phyloP scores from a whole-genome alignment of 2,329 filamentous ascomycete genomes.

The Neocucurbitaria cava region DNA sequence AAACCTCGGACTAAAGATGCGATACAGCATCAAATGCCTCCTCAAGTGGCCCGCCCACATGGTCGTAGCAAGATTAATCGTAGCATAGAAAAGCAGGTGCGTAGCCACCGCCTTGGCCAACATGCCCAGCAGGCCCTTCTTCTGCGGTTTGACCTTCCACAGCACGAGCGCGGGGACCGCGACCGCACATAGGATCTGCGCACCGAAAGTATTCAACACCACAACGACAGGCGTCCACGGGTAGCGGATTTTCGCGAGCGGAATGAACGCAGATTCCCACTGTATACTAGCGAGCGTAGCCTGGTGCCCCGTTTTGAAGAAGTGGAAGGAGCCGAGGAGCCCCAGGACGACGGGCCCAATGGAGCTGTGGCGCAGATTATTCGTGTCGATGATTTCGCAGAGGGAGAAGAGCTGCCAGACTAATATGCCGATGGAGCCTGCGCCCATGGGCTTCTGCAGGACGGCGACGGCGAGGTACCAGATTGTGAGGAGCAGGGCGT shows the following conservation, averaged over 20 bases:
- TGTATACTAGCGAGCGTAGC: slow-evolving; percentile 87
- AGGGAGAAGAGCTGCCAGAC: slow-evolving; percentile 87
- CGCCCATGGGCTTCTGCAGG: slow-evolving; percentile 93
- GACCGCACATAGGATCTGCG: slow-evolving; percentile 82
- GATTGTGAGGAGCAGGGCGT: slow-evolving; percentile 82
- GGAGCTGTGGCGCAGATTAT: slow-evolving; percentile 67
- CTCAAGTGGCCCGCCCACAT: slow-evolving; percentile 88
- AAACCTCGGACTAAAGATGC: slow-evolving; percentile 90
- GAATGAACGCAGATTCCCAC: slow-evolving; percentile 95
- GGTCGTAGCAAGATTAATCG: slow-evolving; percentile 83
- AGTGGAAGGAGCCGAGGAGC: slow-evolving; percentile 91
- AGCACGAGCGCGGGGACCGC: slow-evolving; percentile 81
- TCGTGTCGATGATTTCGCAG: slow-evolving; percentile 69
- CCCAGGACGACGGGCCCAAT: slow-evolving; percentile 86
- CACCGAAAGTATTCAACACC: slow-evolving; percentile 84
- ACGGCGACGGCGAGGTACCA: slow-evolving; percentile 78
- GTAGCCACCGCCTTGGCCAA: slow-evolving; percentile 74
- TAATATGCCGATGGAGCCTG: slow-evolving; percentile 80
- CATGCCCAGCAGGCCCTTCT: slow-evolving; percentile 67
- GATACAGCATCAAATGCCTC: slow-evolving; percentile 93
- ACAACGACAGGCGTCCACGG: slow-evolving; percentile 88
- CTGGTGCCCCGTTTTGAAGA: slow-evolving; percentile 98
- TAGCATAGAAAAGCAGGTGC: slow-evolving; percentile 82
- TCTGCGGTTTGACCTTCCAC: slow-evolving; percentile 87
- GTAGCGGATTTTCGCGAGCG: slow-evolving; percentile 81